Conservation (phyloP, 1,139 yeast species). For the Blastobotrys raffinosifermentans region DNA sequence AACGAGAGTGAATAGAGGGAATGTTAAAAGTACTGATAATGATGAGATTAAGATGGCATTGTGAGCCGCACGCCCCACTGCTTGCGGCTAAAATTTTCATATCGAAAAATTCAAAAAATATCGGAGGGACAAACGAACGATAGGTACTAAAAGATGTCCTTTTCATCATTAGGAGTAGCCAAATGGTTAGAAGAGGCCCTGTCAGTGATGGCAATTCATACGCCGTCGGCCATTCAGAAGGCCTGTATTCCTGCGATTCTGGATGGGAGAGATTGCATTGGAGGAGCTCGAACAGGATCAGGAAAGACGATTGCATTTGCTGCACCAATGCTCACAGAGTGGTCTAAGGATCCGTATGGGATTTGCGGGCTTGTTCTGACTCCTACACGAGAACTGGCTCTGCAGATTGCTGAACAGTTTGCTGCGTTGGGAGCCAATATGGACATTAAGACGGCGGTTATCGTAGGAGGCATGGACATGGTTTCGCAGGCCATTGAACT, state of each 20-base stretch:
- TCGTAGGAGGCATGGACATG: conserved; percentile 95
- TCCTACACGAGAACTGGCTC: conserved; percentile 91
- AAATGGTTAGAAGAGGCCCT: conserved; percentile 84
- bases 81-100: conserved; percentile 13
- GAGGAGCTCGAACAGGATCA: conserved; percentile 97
- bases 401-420: conserved; percentile 96
- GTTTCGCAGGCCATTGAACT: conserved; percentile 77
- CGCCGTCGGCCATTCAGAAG: conserved; percentile 81
- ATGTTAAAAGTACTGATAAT: too few relatives aligned
- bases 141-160: conserved; percentile 29
- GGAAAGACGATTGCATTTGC: conserved; percentile 98
- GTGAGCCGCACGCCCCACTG: too few relatives aligned
- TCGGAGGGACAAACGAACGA: too few relatives aligned
- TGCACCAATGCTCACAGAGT: conserved; percentile 86
- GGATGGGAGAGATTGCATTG: conserved; percentile 84
- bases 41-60: too few relatives aligned
- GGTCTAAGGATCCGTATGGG: conserved; percentile 95
- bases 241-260: conserved; percentile 87
- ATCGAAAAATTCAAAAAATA: too few relatives aligned
- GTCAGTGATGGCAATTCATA: conserved; percentile 68
- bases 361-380: conserved; percentile 84
- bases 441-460: conserved; percentile 72
- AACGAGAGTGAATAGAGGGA: too few relatives aligned
- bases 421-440: conserved; percentile 86
- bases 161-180: conserved; percentile 67